Conservation (phyloP, 805 yeast genomes). For the Kuraishia ogatae region DNA sequence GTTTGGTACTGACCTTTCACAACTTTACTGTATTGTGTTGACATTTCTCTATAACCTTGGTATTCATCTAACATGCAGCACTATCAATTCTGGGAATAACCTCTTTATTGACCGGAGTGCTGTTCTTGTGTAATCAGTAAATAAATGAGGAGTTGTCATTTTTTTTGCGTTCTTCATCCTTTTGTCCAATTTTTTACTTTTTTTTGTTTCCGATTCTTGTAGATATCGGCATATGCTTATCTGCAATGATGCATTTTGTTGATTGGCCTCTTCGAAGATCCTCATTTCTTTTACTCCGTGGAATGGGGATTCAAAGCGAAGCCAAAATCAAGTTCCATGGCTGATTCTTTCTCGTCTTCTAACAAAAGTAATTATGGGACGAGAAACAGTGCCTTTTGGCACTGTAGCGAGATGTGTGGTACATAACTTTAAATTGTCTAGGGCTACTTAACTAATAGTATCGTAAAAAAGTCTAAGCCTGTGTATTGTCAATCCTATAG, state of each 20-base stretch:
- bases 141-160: not conserved
- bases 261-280: constrained; percentile 31
- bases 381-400: not conserved
- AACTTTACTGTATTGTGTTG: no score
- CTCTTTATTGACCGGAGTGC: no score
- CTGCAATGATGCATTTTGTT: not conserved
- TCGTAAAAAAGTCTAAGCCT: not conserved
- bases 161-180: no score
- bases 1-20: no score
- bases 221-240: not conserved
- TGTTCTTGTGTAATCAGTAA: not conserved
- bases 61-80: no score
- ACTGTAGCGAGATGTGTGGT: not conserved
- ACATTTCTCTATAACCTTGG: no score
- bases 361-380: not conserved
- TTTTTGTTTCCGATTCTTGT: not conserved
- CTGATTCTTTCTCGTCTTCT: not conserved
- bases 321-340: constrained; percentile 18
- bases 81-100: no score
- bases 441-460: not conserved
- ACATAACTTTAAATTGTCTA: not conserved
- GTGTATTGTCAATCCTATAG: not conserved
- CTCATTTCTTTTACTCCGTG: constrained; percentile 22
- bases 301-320: constrained; percentile 30
- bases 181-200: no score